Base-by-base conservation (phyloP, 805 yeast species). In the Zygosaccharomyces rouxii region DNA sequence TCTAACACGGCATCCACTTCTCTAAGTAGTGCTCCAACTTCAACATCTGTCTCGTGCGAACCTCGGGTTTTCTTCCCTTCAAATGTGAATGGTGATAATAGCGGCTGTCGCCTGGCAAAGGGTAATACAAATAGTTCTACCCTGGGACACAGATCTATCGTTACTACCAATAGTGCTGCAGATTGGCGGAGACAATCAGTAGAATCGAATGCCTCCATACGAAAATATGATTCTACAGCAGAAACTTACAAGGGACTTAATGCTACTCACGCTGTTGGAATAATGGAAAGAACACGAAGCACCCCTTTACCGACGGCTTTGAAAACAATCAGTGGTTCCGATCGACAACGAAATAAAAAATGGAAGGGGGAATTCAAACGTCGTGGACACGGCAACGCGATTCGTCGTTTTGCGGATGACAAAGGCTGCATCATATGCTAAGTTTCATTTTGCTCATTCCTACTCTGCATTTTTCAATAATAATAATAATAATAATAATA, bases 251-350 rank as follows among this genome's bases (percentile, higher is more conserved):
- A 42, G 14, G 33, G 22, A 10, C 35, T 26, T 7, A 7, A n/a
- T 19, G 22, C 18, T 11, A 3, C 35, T 29, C 14, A 6, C 14
- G 4, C 44, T 14, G 26, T 16, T 3, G 37, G 25, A 7, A 25
- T 29, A 1, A 63, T 64, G 7, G 68, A 63, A 50, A 61, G 68
- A 49, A 55, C 66, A 33, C 57, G 59, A 47, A 63, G 67, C 50
- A 50, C 58, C 2, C 68, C 70, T 9, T 40, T 57, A 42, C 62
- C 63, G 4, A 46, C 47, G 7, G 16, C 51, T 2, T 42, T 53
- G 31, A 50, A 49, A 35, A 46, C 63, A 1, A 46, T 55, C 28
- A 58, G 59, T 39, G 51, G 50, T 23, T 41, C 51, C 16, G 57
- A 50, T 30, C 46, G 52, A 6, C 60, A 57, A 28, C 33, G 28